Percentiles rank a stretch among this genome's conserved stretches.
These are phyloP conservation scores for Xylaria intraflava DNA, from an alignment of 495 filamentous ascomycete species.

Conservation along the genomic window DNA sequence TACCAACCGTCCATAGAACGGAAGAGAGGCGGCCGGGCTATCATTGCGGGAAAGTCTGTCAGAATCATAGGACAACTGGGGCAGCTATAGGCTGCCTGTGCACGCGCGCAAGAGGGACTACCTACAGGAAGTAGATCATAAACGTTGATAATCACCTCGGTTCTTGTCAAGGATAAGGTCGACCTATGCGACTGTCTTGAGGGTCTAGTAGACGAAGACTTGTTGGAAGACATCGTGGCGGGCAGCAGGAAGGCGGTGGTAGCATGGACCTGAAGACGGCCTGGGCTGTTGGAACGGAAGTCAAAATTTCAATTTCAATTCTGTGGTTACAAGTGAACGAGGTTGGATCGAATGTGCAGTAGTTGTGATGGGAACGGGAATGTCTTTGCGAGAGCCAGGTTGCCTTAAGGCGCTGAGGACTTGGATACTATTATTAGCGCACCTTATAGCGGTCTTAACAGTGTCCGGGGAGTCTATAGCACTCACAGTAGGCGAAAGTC, in stretches of 20 bases:
- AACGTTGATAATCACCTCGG: constrained; percentile 68
- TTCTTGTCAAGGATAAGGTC: constrained; percentile 57
- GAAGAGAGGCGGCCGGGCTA: constrained; percentile 62
- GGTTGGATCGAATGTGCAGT: background rate
- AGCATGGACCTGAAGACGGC: background rate
- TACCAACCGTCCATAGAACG: constrained; percentile 64
- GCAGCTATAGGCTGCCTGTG: background rate
- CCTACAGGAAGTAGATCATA: constrained; percentile 69
- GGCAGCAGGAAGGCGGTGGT: background rate
- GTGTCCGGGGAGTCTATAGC: no score
- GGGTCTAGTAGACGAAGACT: constrained; percentile 26
- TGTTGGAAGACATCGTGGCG: constrained; percentile 35
- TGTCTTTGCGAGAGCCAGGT: background rate
- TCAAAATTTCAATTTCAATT: no score
- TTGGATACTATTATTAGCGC: background rate
- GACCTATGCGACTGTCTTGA: constrained; percentile 45
- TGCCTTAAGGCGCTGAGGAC: no score
- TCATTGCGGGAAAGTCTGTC: background rate
- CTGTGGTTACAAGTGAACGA: no score
- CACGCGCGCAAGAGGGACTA: constrained; percentile 11
- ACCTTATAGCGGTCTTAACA: background rate
- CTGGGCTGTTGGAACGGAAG: background rate
- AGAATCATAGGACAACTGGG: background rate
- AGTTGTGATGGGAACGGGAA: background rate
- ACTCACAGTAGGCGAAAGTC: no score